phyloP scores from a whole-genome alignment of 139 green algal species.

The Auxenochlorella protothecoides region DNA sequence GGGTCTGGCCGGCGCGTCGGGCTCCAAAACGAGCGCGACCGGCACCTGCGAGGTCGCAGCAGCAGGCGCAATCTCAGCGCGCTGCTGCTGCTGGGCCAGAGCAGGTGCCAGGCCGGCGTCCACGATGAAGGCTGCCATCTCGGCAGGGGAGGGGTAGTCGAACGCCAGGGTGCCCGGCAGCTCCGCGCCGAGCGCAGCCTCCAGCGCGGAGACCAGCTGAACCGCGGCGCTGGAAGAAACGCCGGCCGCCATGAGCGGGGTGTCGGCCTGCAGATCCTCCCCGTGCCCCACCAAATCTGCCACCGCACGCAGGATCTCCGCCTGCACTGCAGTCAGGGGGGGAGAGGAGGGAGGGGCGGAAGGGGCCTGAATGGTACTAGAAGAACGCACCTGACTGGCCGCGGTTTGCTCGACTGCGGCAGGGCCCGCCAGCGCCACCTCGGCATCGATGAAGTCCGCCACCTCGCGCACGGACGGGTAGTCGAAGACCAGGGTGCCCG shows the following conservation, averaged over 20 bases:
- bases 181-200: conserved; percentile 22
- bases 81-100: conserved; percentile 2
- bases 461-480: conserved; percentile 24
- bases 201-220: not conserved
- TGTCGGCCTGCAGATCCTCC: too few relatives aligned
- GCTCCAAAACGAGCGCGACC: too few relatives aligned
- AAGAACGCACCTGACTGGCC: too few relatives aligned
- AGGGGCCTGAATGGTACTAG: too few relatives aligned
- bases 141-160: conserved; percentile 41
- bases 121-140: conserved; percentile 22
- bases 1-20: conserved; percentile 20
- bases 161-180: conserved; percentile 53
- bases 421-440: not conserved
- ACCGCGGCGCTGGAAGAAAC: conserved; percentile 54
- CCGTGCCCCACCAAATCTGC: not conserved
- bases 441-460: not conserved
- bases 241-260: conserved; percentile 62
- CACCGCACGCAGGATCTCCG: conserved; percentile 1
- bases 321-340: too few relatives aligned
- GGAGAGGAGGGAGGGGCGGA: too few relatives aligned
- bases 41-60: too few relatives aligned
- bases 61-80: too few relatives aligned
- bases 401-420: too few relatives aligned
- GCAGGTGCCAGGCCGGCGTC: too few relatives aligned
- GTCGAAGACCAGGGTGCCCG: conserved; percentile 41